Evolutionary conservation across 1,284 basidiomycete genomes (phyloP).

Genomic region (Cutaneotrichosporon cyanovorans): DNA sequence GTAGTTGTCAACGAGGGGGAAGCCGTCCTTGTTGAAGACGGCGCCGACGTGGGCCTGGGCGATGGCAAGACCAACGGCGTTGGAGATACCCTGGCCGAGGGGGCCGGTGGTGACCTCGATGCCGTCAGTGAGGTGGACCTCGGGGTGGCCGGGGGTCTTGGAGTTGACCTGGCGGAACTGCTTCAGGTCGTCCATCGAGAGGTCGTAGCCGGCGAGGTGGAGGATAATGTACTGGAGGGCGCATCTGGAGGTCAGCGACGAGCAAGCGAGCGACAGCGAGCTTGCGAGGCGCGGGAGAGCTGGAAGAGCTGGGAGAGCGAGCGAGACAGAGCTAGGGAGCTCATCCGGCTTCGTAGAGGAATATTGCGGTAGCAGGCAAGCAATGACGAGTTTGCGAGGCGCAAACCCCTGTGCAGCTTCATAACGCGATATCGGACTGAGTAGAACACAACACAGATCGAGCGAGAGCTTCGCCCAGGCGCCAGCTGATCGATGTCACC

Average conservation of each 20-base stretch:
- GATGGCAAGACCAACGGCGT: constrained; percentile 87
- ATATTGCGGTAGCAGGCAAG: too few species aligned
- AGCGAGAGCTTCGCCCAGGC: too few species aligned
- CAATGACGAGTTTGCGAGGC: too few species aligned
- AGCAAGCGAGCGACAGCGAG: too few species aligned
- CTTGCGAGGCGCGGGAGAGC: not conserved
- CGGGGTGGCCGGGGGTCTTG: constrained; percentile 85
- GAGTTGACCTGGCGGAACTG: constrained; percentile 65
- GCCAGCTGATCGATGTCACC: too few species aligned
- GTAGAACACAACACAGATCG: too few species aligned
- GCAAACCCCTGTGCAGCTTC: too few species aligned
- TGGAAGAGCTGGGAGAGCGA: too few species aligned
- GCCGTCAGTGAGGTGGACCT: constrained; percentile 79
- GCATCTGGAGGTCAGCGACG: constrained; percentile 55
- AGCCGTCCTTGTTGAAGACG: constrained; percentile 79
- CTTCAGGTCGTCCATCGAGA: constrained; percentile 51
- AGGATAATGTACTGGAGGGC: constrained; percentile 52
- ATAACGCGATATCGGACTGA: too few species aligned
- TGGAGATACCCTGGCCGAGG: constrained; percentile 84
- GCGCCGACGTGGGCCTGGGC: constrained; percentile 84
- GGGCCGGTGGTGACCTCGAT: constrained; percentile 95
- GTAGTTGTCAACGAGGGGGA: constrained; percentile 78
- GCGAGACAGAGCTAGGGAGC: too few species aligned
- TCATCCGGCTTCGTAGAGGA: too few species aligned
- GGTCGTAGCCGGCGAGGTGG: constrained; percentile 47